Evolutionary conservation across 192 early-diverging fungal species (phyloP).

Genomic region (Coemansia sp.): DNA sequence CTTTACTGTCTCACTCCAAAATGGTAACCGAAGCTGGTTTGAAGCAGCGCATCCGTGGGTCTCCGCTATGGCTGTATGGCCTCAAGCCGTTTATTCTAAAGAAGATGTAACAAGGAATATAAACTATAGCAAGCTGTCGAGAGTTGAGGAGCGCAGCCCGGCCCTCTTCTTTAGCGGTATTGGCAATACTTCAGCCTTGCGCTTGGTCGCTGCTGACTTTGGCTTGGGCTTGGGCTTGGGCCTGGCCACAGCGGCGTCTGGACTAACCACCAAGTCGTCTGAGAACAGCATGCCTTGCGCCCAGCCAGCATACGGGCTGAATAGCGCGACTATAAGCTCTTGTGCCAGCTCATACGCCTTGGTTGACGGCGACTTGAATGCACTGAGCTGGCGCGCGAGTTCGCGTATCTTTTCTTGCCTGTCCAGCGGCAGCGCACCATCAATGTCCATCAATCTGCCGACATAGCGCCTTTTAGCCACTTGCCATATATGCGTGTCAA

Average conservation of each 20-base stretch:
- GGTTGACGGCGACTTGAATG: conserved; percentile 65
- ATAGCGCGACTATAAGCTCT: conserved; percentile 71
- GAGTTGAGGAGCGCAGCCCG: no score
- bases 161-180: neutral
- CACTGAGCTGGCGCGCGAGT: conserved; percentile 34
- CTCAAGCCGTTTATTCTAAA: conserved; percentile 52
- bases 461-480: conserved; percentile 87
- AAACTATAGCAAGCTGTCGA: no score
- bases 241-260: neutral
- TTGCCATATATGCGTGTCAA: conserved; percentile 98
- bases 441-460: neutral
- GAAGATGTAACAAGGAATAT: conserved; percentile 32
- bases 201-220: conserved; percentile 15
- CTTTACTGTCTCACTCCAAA: conserved; percentile 32
- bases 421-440: neutral
- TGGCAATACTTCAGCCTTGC: conserved; percentile 9
- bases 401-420: conserved; percentile 6
- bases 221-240: conserved; percentile 8
- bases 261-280: conserved; percentile 35
- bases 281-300: conserved; percentile 69
- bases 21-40: conserved; percentile 34
- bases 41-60: conserved; percentile 17
- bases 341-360: conserved; percentile 72
- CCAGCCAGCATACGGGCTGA: conserved; percentile 85
- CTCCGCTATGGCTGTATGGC: conserved; percentile 46